Percentiles rank a stretch among this genome's conserved stretches.
These are phyloP conservation scores for Boletus bicolor DNA, from an alignment of 768 basidiomycete species.

Conservation along the genomic window DNA sequence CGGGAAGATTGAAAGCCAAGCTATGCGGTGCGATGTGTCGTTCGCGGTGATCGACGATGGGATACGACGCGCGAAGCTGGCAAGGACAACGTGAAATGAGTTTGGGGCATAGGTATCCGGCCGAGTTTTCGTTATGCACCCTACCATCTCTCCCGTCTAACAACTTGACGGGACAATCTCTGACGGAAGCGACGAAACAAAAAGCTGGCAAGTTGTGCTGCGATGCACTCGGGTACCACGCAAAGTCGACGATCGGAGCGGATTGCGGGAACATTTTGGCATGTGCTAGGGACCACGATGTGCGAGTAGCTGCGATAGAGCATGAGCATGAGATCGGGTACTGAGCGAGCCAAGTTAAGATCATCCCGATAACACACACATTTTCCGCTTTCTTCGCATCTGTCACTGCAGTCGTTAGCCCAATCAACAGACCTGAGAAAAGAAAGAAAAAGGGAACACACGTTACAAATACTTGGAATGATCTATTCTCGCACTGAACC, in stretches of 20 bases:
- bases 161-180: slow-evolving; percentile 82
- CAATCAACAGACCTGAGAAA: not conserved
- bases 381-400: not conserved
- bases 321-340: not conserved
- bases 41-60: slow-evolving; percentile 92
- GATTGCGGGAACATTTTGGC: slow-evolving; percentile 46
- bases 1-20: slow-evolving; percentile 70
- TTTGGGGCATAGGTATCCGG: not conserved
- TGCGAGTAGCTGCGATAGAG: not conserved
- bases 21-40: slow-evolving; percentile 84
- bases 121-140: slow-evolving; percentile 40
- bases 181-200: slow-evolving; percentile 81
- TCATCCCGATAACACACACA: not conserved
- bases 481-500: slow-evolving; percentile 67
- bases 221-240: slow-evolving; percentile 84
- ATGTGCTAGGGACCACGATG: slow-evolving; percentile 9
- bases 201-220: slow-evolving; percentile 55
- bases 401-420: not conserved
- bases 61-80: slow-evolving; percentile 90
- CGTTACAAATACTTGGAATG: slow-evolving; percentile 54
- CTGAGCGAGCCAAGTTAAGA: not conserved
- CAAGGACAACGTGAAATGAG: not conserved
- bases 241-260: slow-evolving; percentile 70
- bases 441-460: slow-evolving; percentile 20
- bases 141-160: slow-evolving; percentile 76